Base-by-base conservation (phyloP, 495 filamentous ascomycete species). In the Penicillium desertorum region DNA sequence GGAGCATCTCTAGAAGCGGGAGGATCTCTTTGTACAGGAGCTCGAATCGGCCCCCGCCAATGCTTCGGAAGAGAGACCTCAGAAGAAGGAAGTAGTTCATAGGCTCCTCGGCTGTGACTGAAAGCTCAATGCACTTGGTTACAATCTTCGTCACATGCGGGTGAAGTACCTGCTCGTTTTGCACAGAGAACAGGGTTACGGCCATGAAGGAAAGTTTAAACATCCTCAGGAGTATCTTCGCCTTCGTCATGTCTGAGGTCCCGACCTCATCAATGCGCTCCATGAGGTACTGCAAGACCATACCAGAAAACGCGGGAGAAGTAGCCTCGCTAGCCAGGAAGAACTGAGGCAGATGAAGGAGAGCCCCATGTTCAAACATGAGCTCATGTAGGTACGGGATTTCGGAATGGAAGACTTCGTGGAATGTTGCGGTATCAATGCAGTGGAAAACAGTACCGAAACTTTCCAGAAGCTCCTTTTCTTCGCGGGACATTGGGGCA, bases 191-290 rank as follows among this genome's bases (percentile, higher is more conserved):
- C 10, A 99, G 75, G 0, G 95, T 98, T 27, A 99, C 95, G 1
- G 95, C 95, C 95, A 99, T 99, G 76, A 99, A 99, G 5, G 92
- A 96, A 44, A 99, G 79, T 75, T 99, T 99, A 80, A 99, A 99
- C 50, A 99, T 86, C 44, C 95, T 85, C 16, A 99, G 79, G 10
- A 99, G 77, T 51, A 98, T 94, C 47, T 92, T 91, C 0, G 93
- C 92, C 71, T 90, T 92, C 56, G 88, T 89, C 47, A 90, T 87
- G 68, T 98, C 90, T 12, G 87, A 87, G 0, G 91, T 95, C 36
- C 95, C 95, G 42, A 99, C 91, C 61, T 98, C 91, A 57, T 94
- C 87, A 52, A 99, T 95, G 27, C 88, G 86, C 65, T 91, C 89
- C 94, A 99, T 98, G 46, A 99, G 79, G 65, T 98, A 98, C 65